Evolutionary conservation across 805 yeast genomes (phyloP), one percentile per base, ranked within the genome.

Genomic region (Kazachstania viticola): DNA sequence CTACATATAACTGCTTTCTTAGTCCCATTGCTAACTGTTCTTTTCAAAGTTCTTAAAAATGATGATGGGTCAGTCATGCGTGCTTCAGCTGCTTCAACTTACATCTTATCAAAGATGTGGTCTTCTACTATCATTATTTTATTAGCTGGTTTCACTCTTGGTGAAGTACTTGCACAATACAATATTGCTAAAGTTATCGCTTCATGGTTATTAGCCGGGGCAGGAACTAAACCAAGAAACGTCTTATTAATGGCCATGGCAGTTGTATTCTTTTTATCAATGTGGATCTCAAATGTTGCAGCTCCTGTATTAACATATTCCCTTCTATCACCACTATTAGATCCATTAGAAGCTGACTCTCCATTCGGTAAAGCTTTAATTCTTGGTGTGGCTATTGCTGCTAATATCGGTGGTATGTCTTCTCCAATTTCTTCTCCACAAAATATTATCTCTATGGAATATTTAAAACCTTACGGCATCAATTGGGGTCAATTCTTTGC

Each of bases 361-460:
- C 77, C 79, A 11, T 81, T 85, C 47, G 82, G 84, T 4, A 76
- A 82, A 51, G 84, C 94, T 0, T 64, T 88, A 42, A 76, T 88
- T 30, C 62, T 88, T 34, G 96, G 95, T 33, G 80, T 88, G 41
- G 96, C 97, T 0, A 64, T 88, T 31, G 81, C 96, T 3, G 82
- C 94, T 17, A 82, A 88, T 52, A 65, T 88, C 34, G 96, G 94
- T 16, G 97, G 97, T 49, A 84, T 87, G 93, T 78, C 94, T 0
- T 83, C 95, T 14, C 97, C 97, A 8, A 88, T 88, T 47, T 83
- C 96, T 1, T 83, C 95, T 2, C 97, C 97, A 2, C 97, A 88
- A 56, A 88, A 88, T 54, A 81, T 88, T 40, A 77, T 88, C 41
- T 95, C 95, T 1, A 67, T 88, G 55, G 78, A 78, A 44, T 73